Evolutionary conservation across 2,329 filamentous ascomycete genomes (phyloP), one percentile per base, ranked within the genome.

Genomic region (Xylariaceae sp.): DNA sequence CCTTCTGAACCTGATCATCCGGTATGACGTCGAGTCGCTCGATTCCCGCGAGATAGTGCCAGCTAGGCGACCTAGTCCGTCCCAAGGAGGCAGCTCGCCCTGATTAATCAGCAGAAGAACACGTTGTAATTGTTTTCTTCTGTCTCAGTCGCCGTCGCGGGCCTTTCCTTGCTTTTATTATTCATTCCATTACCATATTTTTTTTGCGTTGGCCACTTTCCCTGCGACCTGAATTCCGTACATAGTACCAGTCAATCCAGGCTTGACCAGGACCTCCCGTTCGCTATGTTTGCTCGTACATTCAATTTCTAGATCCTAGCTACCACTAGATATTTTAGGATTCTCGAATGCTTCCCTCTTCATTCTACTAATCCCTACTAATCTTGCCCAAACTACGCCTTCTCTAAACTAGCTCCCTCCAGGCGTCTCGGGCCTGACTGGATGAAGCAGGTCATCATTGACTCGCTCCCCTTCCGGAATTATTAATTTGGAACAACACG

Each of bases 11-110:
- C 65, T 64, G 54, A 66, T 68, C 67, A 61, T 67, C 51, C 55
- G 55, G 61, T 61, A 70, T 69, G 68, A 70, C 67, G 64, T 66
- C 41, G 57, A 23, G 57, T 63, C 56, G 58, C 61, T 58, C 61
- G 59, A 61, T 61, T 59, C n/a, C 9, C 41, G 23, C 23, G 23
- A 30, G 23, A 30, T 30, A 41, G 37, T 9, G 37, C 37, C 13
- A 13, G 23, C 11, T 35, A 9, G 23, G 6, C 10, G 7, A 48
- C 39, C 44, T 41, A 47, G 41, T 44, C 59, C 56, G 51, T 59
- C 6, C 10, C 4, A 41, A n/a, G 30, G 48, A 15, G 18, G 57
- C 51, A 55, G 41, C 51, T 56, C 18, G 34, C 56, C 39, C 56
- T 62, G 60, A 58, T 58, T 62, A 58, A 60, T 64, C 17, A 52